Evolutionary conservation across 169 alveolate species (phyloP).

Genomic region (Plasmodium knowlesi): DNA sequence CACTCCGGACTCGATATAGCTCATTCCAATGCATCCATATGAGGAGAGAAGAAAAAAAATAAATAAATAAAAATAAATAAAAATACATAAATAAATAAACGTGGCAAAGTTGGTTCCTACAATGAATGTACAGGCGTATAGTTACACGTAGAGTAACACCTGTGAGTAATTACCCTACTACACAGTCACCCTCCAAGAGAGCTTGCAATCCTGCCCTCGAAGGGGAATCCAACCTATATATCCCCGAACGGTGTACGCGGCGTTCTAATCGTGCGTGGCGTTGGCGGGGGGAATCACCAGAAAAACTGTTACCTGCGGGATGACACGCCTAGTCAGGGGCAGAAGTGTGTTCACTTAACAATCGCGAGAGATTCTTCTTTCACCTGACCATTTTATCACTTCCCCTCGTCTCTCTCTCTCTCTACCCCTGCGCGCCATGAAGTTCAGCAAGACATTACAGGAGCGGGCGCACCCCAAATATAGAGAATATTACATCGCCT

Average conservation of each 20-base stretch:
- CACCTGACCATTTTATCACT: background rate
- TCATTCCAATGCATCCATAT: background rate
- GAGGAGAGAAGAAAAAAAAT: background rate
- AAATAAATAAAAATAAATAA: background rate
- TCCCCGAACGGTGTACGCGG: background rate
- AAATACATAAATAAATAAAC: background rate
- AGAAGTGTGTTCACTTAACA: background rate
- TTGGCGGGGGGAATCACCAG: background rate
- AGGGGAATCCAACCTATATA: background rate
- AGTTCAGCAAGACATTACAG: constrained; percentile 81
- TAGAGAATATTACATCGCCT: constrained; percentile 79
- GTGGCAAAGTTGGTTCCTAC: background rate
- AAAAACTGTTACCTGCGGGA: too few species aligned
- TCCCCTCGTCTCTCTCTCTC: background rate
- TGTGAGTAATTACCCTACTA: background rate
- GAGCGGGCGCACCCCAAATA: constrained; percentile 80
- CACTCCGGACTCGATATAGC: background rate
- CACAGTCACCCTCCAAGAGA: background rate
- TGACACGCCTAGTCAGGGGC: background rate
- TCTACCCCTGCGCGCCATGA: constrained; percentile 68
- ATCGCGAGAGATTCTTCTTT: background rate
- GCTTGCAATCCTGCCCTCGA: background rate
- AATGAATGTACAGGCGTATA: background rate
- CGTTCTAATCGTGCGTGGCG: too few species aligned
- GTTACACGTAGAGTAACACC: background rate